These are phyloP conservation scores for Leccinum aurantiacum DNA, from an alignment of 768 basidiomycete species.

Conservation along the genomic window DNA sequence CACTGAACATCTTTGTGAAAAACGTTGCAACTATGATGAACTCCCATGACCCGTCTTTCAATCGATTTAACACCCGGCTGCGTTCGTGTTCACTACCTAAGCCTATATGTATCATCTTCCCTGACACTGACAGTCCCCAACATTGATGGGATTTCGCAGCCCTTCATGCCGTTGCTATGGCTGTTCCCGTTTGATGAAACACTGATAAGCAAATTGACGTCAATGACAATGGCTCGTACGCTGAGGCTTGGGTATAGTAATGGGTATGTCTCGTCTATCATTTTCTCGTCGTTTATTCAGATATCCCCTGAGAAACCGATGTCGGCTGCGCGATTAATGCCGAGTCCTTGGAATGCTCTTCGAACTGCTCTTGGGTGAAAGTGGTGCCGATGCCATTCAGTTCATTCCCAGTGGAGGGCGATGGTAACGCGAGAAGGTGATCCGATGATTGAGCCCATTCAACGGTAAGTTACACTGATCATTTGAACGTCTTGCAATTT, in stretches of 20 bases:
- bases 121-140: too few species aligned
- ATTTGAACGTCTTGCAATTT: neutral
- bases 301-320: too few species aligned
- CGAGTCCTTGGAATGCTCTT: too few species aligned
- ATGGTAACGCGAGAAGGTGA: neutral
- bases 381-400: too few species aligned
- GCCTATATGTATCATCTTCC: too few species aligned
- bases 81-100: constrained; percentile 10
- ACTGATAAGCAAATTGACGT: constrained; percentile 14
- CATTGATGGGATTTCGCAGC: constrained; percentile 8
- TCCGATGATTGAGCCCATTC: neutral
- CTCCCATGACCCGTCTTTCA: neutral
- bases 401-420: neutral
- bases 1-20: constrained; percentile 11
- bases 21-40: constrained; percentile 9
- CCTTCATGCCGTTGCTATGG: constrained; percentile 14
- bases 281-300: too few species aligned
- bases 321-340: too few species aligned
- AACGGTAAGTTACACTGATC: neutral
- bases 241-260: neutral
- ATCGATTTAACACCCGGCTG: constrained; percentile 9
- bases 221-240: neutral
- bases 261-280: neutral
- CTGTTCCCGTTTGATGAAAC: constrained; percentile 20
- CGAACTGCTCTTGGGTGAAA: too few species aligned